phyloP scores from a whole-genome alignment of 2,329 filamentous ascomycete species.

The Tolypocladium paradoxum region DNA sequence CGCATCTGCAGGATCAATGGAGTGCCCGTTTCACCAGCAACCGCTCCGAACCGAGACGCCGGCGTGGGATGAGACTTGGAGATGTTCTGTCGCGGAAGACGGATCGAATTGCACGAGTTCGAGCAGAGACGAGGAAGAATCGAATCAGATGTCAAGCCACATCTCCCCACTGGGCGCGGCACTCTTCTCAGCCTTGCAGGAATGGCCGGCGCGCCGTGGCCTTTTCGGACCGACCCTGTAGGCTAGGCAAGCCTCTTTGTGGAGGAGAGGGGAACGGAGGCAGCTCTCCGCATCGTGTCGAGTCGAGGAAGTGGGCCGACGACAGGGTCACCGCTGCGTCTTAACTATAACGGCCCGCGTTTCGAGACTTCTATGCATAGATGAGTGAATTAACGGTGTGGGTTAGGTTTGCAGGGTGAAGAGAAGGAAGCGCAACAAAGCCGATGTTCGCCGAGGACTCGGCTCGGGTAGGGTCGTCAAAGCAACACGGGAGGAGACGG shows the following conservation, averaged over 20 bases:
- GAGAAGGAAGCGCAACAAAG: background rate
- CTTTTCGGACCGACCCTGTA: constrained; percentile 6
- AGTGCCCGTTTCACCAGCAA: background rate
- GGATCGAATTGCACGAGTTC: too few relatives aligned
- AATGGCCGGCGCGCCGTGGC: background rate
- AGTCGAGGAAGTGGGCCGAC: background rate
- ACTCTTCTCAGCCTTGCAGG: constrained; percentile 4
- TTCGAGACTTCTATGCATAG: background rate
- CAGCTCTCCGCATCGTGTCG: background rate
- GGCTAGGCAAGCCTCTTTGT: background rate
- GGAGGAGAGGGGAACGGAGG: background rate
- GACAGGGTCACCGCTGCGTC: background rate
- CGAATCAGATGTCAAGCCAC: background rate
- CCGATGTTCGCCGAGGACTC: background rate
- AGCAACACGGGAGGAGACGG: background rate
- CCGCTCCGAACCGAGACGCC: background rate
- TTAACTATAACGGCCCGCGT: background rate
- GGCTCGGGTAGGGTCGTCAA: background rate
- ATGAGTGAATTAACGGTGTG: too few relatives aligned
- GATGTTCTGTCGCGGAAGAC: background rate
- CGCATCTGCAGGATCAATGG: background rate
- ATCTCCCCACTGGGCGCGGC: too few relatives aligned
- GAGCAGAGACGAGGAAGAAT: background rate
- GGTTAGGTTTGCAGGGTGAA: background rate
- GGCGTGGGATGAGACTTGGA: background rate